A percentile compares a stretch with the other conserved stretches of the same genome.
Conservation (phyloP, 768 basidiomycete species). For the Phylloporus rhodoxanthus region DNA sequence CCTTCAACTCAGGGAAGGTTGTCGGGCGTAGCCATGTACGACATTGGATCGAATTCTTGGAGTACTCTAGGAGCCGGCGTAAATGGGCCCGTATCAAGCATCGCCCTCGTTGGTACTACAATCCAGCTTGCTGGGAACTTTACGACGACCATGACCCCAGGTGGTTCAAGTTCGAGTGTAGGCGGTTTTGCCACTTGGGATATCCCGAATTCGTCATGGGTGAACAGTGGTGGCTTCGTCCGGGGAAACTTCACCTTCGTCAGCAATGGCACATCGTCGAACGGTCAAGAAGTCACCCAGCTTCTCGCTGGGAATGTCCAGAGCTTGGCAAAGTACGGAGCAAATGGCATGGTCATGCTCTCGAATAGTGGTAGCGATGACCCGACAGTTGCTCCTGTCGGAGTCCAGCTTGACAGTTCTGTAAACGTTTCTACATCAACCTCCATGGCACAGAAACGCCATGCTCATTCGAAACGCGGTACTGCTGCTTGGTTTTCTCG, state of each 20-base stretch:
- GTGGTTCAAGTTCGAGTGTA: constrained; percentile 32
- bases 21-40: constrained; percentile 63
- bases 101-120: constrained; percentile 46
- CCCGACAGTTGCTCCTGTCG: constrained; percentile 57
- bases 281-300: constrained; percentile 40
- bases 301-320: constrained; percentile 65
- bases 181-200: constrained; percentile 79
- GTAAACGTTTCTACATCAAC: constrained; percentile 30
- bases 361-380: constrained; percentile 55
- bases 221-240: constrained; percentile 68
- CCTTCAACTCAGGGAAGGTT: constrained; percentile 49
- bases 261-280: constrained; percentile 53
- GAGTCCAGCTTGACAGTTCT: constrained; percentile 46
- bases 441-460: constrained; percentile 34
- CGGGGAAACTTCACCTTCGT: constrained; percentile 66
- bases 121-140: constrained; percentile 76
- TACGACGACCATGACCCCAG: constrained; percentile 38
- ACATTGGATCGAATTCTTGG: constrained; percentile 64
- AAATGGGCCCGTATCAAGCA: constrained; percentile 63
- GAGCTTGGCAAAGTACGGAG: constrained; percentile 57
- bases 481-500: constrained; percentile 46
- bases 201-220: constrained; percentile 54
- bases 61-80: constrained; percentile 63
- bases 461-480: constrained; percentile 32
- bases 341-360: constrained; percentile 74